Conservation (phyloP, 441 rosid genomes). For the Rhodomyrtus psidioides region DNA sequence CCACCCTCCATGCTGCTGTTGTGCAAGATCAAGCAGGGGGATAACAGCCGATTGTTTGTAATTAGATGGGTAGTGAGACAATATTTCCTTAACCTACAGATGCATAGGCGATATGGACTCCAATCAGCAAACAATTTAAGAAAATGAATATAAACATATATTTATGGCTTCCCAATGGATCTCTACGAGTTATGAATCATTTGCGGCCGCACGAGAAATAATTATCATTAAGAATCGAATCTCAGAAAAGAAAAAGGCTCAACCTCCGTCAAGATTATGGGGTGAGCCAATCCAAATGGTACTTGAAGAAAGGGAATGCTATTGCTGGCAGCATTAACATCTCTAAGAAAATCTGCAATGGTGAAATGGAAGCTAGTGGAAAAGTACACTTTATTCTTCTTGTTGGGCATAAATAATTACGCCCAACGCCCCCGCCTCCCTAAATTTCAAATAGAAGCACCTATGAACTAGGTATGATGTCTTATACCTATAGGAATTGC, state of each 20-base stretch:
- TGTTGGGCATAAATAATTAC: background rate
- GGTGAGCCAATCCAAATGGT: background rate
- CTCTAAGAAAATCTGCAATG: background rate
- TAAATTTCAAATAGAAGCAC: background rate
- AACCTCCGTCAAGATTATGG: background rate
- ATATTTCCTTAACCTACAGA: slow-evolving; percentile 78
- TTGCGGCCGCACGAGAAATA: background rate
- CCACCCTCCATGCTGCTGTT: slow-evolving; percentile 99
- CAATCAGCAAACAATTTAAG: background rate
- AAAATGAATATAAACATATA: background rate
- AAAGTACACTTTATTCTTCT: background rate
- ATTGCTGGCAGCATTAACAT: background rate
- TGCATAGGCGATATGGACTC: background rate
- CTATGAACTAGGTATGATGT: background rate
- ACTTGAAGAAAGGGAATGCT: background rate
- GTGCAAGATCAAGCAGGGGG: slow-evolving; percentile 97
- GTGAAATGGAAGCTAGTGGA: background rate
- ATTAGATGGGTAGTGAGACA: slow-evolving; percentile 95
- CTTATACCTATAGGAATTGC: background rate
- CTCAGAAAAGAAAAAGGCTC: background rate
- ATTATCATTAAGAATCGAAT: background rate
- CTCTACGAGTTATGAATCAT: background rate
- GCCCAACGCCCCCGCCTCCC: background rate
- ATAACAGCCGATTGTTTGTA: slow-evolving; percentile 99
- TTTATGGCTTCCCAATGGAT: background rate